phyloP scores from a whole-genome alignment of 2,329 filamentous ascomycete species.

The Arthroderma sp. region DNA sequence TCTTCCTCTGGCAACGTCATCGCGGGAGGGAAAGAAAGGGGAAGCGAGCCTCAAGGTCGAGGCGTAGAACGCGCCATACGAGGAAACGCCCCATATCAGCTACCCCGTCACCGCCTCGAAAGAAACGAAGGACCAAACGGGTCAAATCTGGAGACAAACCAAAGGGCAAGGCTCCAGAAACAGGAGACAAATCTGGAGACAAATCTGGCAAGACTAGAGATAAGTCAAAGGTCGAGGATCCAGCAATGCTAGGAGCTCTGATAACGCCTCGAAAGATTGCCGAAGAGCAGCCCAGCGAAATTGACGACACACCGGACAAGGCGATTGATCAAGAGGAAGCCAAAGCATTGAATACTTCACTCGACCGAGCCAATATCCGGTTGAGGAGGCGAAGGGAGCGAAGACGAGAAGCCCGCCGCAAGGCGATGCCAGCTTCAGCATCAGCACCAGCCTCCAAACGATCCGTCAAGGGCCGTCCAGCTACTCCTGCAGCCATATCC shows the following conservation, averaged over 20 bases:
- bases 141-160: neutral
- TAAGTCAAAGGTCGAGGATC: neutral
- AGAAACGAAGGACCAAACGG: neutral
- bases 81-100: neutral
- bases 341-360: neutral
- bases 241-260: neutral
- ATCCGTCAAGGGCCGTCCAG: neutral
- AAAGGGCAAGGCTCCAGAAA: neutral
- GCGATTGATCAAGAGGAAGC: neutral
- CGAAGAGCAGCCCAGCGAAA: neutral
- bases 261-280: neutral
- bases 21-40: neutral
- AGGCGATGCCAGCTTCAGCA: neutral
- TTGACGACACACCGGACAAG: neutral
- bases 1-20: conserved; percentile 8
- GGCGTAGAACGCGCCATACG: neutral
- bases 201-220: no score
- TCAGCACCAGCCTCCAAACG: neutral
- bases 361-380: neutral
- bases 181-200: neutral
- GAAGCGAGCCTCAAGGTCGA: neutral
- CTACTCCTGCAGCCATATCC: neutral
- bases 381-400: neutral
- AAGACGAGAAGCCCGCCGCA: neutral
- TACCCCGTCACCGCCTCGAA: neutral